These are phyloP conservation scores for Aspergillus udagawae DNA, from an alignment of 2,329 filamentous ascomycete genomes.

Conservation along the genomic window DNA sequence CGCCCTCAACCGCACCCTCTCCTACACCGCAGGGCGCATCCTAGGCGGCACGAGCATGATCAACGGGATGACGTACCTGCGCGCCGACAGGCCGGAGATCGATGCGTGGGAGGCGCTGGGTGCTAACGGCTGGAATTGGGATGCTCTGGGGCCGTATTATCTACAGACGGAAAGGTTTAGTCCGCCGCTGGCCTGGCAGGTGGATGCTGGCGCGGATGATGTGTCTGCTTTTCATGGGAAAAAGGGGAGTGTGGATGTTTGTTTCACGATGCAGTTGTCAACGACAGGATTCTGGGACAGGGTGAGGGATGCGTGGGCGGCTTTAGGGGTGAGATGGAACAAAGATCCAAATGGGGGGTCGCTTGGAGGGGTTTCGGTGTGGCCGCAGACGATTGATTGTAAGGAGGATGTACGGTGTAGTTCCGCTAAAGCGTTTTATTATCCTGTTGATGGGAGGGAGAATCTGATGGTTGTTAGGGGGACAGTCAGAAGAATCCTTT, in stretches of 20 bases:
- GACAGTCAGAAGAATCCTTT: slow-evolving; percentile 28
- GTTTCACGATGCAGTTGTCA: not conserved
- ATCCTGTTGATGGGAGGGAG: slow-evolving; percentile 6
- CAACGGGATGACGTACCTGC: slow-evolving; percentile 44
- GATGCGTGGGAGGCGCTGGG: slow-evolving; percentile 31
- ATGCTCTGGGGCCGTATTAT: slow-evolving; percentile 2
- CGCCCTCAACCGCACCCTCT: not conserved
- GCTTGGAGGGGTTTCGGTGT: not conserved
- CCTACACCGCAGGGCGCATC: slow-evolving; percentile 1
- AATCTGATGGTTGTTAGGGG: slow-evolving; percentile 33
- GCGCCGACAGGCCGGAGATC: slow-evolving; percentile 26
- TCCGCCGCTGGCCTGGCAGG: not conserved
- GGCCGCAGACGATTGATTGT: not conserved
- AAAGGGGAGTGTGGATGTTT: not conserved
- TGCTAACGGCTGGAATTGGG: slow-evolving; percentile 25
- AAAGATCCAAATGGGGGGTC: not conserved
- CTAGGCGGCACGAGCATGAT: slow-evolving; percentile 33
- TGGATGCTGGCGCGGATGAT: not conserved
- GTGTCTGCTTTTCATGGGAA: slow-evolving; percentile 1
- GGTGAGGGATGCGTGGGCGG: not conserved
- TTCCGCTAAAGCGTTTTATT: not conserved
- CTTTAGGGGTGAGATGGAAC: not conserved
- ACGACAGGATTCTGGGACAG: not conserved
- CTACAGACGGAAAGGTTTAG: not conserved
- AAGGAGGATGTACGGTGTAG: not conserved